Evolutionary conservation across 1,139 yeast species (phyloP), one percentile per base, ranked within the genome.

Genomic region (Hyphopichia khmerensis): DNA sequence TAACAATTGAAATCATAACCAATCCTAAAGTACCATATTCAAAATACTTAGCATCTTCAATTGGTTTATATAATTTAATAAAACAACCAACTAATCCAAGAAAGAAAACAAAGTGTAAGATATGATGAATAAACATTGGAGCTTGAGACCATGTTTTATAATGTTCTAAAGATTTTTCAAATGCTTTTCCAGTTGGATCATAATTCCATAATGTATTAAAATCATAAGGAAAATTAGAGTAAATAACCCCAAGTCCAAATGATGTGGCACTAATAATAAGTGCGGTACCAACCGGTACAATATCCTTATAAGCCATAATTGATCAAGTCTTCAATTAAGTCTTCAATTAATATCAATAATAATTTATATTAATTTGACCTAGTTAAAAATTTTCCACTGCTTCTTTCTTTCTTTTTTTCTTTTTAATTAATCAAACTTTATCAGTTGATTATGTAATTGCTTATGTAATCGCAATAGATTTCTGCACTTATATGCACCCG

Each of bases 1-100:
- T 79, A 53, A 91, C 81, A 40, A 87, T 67, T 10, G 85, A 86
- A 35, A 83, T 69, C 64, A 90, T 83, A 57, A 79, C 79, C 48
- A 88, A 74, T 21, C 81, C 82, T 54, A 90, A 72, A 11, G 95
- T 73, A 36, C 93, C 96, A 52, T 95, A 95, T 64, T 93, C 99
- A 61, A 93, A 91, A 60, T 86, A 79, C 62, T 84, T 84, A 56
- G 88, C 77, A 42, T 93, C 95, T 45, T 85, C 93, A 40, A 79
- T 64, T 15, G 98, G 97, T 67, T 86, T 87, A 71, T 84, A 89
- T 44, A 91, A 77, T 70, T 90, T 89, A 62, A 87, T 76, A 51
- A 86, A 73, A 45, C 84, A 71, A 11, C 96, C 96, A 39, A 80
- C 39, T 44, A 89, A 70, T 3, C 95, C 97, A 35, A 89, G 44